Percentiles rank a stretch among this genome's conserved stretches.
Evolutionary conservation across 192 early-diverging fungal genomes (phyloP).

Genomic region (Backusella circina): DNA sequence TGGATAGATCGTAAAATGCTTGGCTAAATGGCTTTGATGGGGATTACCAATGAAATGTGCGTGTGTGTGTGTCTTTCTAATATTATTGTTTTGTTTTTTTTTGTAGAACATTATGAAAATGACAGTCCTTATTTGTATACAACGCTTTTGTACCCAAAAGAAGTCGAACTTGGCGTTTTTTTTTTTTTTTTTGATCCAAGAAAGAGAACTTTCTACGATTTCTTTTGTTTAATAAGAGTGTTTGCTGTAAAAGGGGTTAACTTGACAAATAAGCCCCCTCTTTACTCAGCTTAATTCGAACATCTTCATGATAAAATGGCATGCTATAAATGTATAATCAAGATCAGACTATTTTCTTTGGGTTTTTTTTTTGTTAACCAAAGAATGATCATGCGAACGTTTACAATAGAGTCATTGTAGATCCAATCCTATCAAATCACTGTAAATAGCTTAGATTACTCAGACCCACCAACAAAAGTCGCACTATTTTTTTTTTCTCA

Average conservation of each 20-base stretch:
- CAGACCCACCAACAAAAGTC: neutral
- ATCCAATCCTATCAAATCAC: slow-evolving; percentile 1
- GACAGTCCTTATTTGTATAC: neutral
- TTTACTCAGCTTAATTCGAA: neutral
- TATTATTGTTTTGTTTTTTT: neutral
- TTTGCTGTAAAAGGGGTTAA: neutral
- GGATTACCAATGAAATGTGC: neutral
- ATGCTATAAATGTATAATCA: neutral
- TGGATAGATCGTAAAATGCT: neutral
- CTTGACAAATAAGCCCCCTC: neutral
- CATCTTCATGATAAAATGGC: neutral
- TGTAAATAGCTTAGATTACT: neutral
- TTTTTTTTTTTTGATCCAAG: neutral
- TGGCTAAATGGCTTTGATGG: neutral
- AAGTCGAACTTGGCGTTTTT: neutral
- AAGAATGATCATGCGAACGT: neutral
- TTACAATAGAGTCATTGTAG: neutral
- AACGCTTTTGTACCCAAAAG: neutral
- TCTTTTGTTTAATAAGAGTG: neutral
- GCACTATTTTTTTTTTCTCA: neutral
- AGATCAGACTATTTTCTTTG: neutral
- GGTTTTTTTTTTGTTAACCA: neutral
- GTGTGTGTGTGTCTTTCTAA: neutral
- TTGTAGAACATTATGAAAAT: neutral
- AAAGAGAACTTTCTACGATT: neutral